A percentile compares a stretch with the other conserved stretches of the same genome.
These are phyloP conservation scores for Hypoxylon perforatum DNA, from an alignment of 495 filamentous ascomycete species.

Conservation along the genomic window DNA sequence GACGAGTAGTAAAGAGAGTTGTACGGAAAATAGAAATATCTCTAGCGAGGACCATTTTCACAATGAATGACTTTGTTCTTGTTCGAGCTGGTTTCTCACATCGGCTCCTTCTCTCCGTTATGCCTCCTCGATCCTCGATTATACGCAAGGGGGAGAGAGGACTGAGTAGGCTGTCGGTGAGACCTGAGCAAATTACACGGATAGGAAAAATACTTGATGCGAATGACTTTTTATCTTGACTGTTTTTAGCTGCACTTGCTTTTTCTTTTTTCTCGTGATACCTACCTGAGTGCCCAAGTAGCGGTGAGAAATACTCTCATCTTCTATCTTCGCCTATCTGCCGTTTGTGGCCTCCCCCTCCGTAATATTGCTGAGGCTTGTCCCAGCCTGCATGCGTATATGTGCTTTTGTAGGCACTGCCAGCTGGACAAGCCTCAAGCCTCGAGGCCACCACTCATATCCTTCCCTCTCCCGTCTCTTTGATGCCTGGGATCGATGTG, in stretches of 20 bases:
- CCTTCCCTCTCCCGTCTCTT: background rate
- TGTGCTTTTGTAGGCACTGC: slow-evolving; percentile 11
- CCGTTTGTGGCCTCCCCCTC: slow-evolving; percentile 26
- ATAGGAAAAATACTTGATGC: slow-evolving; percentile 38
- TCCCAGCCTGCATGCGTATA: background rate
- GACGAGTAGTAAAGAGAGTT: slow-evolving; percentile 17
- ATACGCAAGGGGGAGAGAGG: slow-evolving; percentile 35
- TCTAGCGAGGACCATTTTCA: background rate
- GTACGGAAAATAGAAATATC: slow-evolving; percentile 14
- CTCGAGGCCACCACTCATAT: background rate
- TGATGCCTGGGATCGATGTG: no score
- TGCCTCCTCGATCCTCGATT: slow-evolving; percentile 11
- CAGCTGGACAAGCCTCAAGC: background rate
- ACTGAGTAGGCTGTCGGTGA: slow-evolving; percentile 3
- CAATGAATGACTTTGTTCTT: slow-evolving; percentile 25
- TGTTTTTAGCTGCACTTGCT: background rate
- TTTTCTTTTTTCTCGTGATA: slow-evolving; percentile 14
- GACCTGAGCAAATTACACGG: slow-evolving; percentile 30
- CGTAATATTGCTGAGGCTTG: slow-evolving; percentile 16
- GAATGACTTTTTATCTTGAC: slow-evolving; percentile 27
- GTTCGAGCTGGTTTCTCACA: slow-evolving; percentile 25
- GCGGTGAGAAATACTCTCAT: slow-evolving; percentile 27
- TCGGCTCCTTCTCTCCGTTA: slow-evolving; percentile 21
- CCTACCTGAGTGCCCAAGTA: slow-evolving; percentile 5
- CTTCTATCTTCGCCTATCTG: background rate